These are phyloP conservation scores for Hypoxylon subgilvum DNA, from an alignment of 495 filamentous ascomycete genomes.

Conservation along the genomic window DNA sequence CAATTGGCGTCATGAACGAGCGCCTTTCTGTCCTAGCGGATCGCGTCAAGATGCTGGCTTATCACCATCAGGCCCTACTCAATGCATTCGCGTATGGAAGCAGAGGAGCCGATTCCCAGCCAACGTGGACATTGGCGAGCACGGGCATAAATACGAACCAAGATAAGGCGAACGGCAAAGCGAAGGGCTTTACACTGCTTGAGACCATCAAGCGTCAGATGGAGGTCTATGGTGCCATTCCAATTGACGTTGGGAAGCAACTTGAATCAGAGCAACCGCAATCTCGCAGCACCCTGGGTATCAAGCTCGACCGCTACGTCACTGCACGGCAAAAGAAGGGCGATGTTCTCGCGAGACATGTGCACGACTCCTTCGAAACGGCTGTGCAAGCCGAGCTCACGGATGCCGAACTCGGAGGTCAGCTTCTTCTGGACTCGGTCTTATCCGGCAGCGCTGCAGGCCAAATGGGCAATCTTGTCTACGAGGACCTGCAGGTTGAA, in stretches of 20 bases:
- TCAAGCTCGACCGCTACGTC: constrained; percentile 33
- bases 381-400: constrained; percentile 26
- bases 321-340: constrained; percentile 31
- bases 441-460: constrained; percentile 30
- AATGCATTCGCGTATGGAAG: constrained; percentile 13
- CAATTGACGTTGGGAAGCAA: constrained; percentile 16
- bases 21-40: constrained; percentile 27
- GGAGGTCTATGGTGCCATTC: constrained; percentile 35
- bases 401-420: constrained; percentile 31
- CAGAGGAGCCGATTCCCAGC: neutral
- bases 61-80: constrained; percentile 30
- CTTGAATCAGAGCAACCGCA: neutral
- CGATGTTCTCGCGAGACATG: constrained; percentile 30
- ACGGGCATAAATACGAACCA: neutral
- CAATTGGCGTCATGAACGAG: constrained; percentile 40
- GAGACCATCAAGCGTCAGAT: constrained; percentile 30
- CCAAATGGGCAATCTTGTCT: constrained; percentile 22
- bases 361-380: constrained; percentile 35
- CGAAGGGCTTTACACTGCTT: constrained; percentile 4
- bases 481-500: constrained; percentile 40
- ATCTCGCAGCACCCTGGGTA: neutral
- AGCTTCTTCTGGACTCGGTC: constrained; percentile 37
- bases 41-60: constrained; percentile 29
- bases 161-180: neutral
- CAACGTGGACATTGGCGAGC: neutral